These are phyloP conservation scores for Tricholoma hemisulphureum DNA, from an alignment of 768 basidiomycete species.

Conservation along the genomic window DNA sequence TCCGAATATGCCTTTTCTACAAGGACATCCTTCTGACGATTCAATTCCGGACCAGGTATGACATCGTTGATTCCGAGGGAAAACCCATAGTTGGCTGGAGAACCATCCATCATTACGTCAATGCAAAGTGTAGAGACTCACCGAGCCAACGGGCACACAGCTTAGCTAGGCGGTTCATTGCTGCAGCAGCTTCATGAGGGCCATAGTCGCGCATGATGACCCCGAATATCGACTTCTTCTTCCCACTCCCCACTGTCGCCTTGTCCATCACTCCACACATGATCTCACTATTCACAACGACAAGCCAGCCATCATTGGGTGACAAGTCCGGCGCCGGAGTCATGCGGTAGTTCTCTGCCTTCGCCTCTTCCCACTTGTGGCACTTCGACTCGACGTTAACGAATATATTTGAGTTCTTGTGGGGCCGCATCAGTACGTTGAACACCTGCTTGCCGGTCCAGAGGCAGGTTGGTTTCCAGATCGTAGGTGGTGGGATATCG, in stretches of 20 bases:
- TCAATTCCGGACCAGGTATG: constrained; percentile 87
- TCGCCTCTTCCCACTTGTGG: constrained; percentile 81
- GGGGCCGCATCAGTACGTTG: constrained; percentile 94
- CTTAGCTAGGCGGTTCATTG: constrained; percentile 96
- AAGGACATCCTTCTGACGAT: constrained; percentile 75
- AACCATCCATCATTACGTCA: constrained; percentile 11
- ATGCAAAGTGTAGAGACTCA: constrained; percentile 31
- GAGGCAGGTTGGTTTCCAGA: constrained; percentile 86
- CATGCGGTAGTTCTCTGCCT: constrained; percentile 58
- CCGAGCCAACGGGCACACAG: constrained; percentile 92
- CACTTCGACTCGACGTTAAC: constrained; percentile 98
- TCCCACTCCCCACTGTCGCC: constrained; percentile 94
- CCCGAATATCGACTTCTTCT: constrained; percentile 99
- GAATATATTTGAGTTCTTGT: constrained; percentile 72
- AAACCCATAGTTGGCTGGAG: constrained; percentile 91
- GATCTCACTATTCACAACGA: constrained; percentile 95
- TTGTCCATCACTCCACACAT: constrained; percentile 99
- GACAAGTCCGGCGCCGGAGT: constrained; percentile 78
- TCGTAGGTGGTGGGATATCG: constrained; percentile 92
- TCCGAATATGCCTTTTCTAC: constrained; percentile 88
- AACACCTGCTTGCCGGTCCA: constrained; percentile 99
- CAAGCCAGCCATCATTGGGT: constrained; percentile 97
- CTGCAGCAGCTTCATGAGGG: constrained; percentile 86
- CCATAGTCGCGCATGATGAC: constrained; percentile 98
- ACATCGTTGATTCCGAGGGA: constrained; percentile 99